Percentiles rank a stretch among this genome's conserved stretches.
Evolutionary conservation across 1,139 yeast genomes (phyloP).

Genomic region (Candida tetrigidarum): DNA sequence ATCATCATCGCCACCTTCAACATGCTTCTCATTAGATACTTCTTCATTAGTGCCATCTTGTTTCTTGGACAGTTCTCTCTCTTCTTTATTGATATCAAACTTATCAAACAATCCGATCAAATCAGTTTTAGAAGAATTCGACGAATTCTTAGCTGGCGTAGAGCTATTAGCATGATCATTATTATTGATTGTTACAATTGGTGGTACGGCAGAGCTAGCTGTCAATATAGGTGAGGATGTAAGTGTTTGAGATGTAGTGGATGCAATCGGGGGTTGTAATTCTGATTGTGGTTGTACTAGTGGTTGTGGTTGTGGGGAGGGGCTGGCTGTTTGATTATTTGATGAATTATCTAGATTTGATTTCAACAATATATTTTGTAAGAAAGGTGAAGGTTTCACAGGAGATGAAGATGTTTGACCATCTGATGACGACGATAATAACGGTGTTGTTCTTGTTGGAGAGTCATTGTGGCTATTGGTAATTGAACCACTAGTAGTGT

Average conservation of each 20-base stretch:
- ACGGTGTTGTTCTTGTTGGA: too few relatives aligned
- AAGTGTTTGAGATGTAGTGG: slow-evolving; percentile 10
- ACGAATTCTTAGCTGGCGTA: slow-evolving; percentile 5
- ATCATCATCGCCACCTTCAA: too few relatives aligned
- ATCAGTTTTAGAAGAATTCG: slow-evolving; percentile 25
- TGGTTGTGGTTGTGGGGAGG: not conserved
- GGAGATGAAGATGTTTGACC: slow-evolving; percentile 9
- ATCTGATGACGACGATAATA: slow-evolving; percentile 2
- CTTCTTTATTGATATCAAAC: slow-evolving; percentile 31
- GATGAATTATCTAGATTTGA: slow-evolving; percentile 12
- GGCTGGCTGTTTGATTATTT: not conserved
- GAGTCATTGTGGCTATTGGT: slow-evolving; percentile 1
- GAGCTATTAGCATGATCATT: slow-evolving; percentile 11
- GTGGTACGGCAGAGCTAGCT: slow-evolving; percentile 28
- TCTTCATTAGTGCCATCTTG: slow-evolving; percentile 9
- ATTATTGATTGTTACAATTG: slow-evolving; percentile 27
- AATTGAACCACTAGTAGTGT: slow-evolving; percentile 22
- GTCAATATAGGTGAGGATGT: slow-evolving; percentile 14
- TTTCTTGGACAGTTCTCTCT: slow-evolving; percentile 9
- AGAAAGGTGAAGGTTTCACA: slow-evolving; percentile 22
- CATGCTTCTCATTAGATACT: slow-evolving; percentile 14
- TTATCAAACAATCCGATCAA: slow-evolving; percentile 46
- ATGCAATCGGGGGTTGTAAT: not conserved
- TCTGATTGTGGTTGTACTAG: slow-evolving; percentile 8
- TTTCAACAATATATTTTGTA: slow-evolving; percentile 24